phyloP scores from a whole-genome alignment of 179 eudicot species.

The Vitellaria paradoxa region DNA sequence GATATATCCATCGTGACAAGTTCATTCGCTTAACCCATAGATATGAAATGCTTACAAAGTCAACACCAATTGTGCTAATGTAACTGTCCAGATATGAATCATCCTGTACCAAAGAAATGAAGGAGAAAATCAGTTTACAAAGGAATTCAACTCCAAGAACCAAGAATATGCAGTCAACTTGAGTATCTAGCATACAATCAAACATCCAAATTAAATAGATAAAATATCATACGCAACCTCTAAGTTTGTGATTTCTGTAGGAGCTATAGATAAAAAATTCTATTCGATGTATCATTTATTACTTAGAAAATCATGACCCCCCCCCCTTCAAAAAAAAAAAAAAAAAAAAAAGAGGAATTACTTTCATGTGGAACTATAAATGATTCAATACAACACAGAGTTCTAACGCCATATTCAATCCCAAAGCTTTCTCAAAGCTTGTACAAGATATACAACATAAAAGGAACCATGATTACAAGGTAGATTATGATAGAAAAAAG shows the following conservation, averaged over 20 bases:
- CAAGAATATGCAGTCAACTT: not conserved
- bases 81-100: slow-evolving; percentile 31
- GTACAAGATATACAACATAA: too few species aligned
- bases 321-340: too few species aligned
- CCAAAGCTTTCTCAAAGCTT: too few species aligned
- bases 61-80: slow-evolving; percentile 28
- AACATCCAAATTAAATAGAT: not conserved
- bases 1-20: not conserved
- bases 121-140: not conserved
- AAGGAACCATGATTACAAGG: too few species aligned
- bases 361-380: too few species aligned
- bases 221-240: not conserved
- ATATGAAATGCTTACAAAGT: slow-evolving; percentile 15
- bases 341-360: too few species aligned
- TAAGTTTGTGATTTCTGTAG: not conserved
- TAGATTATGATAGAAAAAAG: too few species aligned
- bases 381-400: too few species aligned
- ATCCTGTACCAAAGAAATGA: slow-evolving; percentile 16
- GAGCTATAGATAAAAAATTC: not conserved
- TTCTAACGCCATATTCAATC: too few species aligned
- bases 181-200: not conserved
- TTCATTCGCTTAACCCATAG: not conserved
- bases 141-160: not conserved
- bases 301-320: too few species aligned
- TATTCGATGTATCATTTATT: not conserved